These are phyloP conservation scores for Brettanomyces bruxellensis DNA, from an alignment of 805 yeast species.

Conservation along the genomic window DNA sequence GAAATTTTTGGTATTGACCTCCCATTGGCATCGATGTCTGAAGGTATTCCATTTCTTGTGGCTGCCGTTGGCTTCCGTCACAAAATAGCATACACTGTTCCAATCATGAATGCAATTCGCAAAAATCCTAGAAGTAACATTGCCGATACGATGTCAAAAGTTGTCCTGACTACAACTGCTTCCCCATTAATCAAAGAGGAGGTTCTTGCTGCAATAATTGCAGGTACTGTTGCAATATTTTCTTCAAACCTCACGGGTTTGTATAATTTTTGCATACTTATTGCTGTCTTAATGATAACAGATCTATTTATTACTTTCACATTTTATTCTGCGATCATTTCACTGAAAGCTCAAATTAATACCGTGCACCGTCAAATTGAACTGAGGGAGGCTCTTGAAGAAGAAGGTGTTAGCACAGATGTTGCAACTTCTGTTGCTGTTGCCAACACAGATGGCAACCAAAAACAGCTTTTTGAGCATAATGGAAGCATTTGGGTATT, in stretches of 20 bases:
- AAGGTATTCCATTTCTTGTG: conserved; percentile 89
- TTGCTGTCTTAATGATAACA: conserved; percentile 57
- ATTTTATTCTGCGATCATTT: conserved; percentile 73
- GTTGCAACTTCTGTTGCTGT: conserved; percentile 67
- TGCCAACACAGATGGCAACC: conserved; percentile 14
- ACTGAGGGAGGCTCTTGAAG: conserved; percentile 75
- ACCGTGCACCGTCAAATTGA: conserved; percentile 75
- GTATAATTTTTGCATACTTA: conserved; percentile 69
- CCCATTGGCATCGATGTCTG: conserved; percentile 67
- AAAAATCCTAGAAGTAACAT: conserved; percentile 19
- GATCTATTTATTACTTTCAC: conserved; percentile 72
- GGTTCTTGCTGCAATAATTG: conserved; percentile 59
- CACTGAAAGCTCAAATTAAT: conserved; percentile 82
- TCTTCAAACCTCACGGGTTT: conserved; percentile 65
- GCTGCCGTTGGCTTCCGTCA: conserved; percentile 89
- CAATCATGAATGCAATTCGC: conserved; percentile 37
- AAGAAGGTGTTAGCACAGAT: conserved; percentile 74
- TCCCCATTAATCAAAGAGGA: conserved; percentile 65
- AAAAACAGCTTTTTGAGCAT: conserved; percentile 24
- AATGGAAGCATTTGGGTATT: conserved; percentile 40
- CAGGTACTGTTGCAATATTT: conserved; percentile 56
- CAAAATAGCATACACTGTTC: conserved; percentile 62
- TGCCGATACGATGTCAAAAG: conserved; percentile 23
- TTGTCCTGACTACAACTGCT: conserved; percentile 28
- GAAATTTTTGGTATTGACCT: conserved; percentile 50